Percentiles rank a stretch among this genome's conserved stretches.
phyloP scores from a whole-genome alignment of 257 asterid species.

The Vinca minor region DNA sequence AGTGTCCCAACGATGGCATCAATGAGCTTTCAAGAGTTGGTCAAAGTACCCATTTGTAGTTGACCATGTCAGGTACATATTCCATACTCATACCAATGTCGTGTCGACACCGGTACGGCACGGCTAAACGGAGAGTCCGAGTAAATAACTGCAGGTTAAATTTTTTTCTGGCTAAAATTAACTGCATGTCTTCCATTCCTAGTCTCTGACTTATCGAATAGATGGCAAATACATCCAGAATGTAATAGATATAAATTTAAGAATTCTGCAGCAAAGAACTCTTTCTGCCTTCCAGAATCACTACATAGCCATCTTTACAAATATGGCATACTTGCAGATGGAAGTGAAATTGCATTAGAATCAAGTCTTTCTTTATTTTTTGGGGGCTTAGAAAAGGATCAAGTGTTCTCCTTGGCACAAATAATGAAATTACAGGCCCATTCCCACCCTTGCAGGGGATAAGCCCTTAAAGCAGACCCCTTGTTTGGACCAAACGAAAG shows the following conservation, averaged over 20 bases:
- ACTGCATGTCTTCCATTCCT: neutral
- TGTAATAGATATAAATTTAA: neutral
- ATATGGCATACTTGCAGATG: neutral
- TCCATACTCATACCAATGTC: no score
- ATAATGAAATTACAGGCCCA: neutral
- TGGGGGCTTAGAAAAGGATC: neutral
- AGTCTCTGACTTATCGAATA: neutral
- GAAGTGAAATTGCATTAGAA: neutral
- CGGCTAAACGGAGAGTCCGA: no score
- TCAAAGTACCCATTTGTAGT: no score
- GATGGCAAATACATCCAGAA: neutral
- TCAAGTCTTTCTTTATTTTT: no score
- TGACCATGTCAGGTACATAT: no score
- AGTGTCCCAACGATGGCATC: no score
- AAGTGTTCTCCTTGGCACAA: neutral
- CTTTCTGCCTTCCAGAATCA: conserved; percentile 1
- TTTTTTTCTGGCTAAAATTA: no score
- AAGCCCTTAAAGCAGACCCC: neutral
- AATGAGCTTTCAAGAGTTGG: no score
- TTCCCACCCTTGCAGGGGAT: neutral
- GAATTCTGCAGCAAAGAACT: neutral
- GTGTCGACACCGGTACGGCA: no score
- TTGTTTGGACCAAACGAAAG: neutral
- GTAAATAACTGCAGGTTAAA: no score
- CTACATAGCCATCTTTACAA: neutral